Percentiles rank a stretch among this genome's conserved stretches.
These are phyloP conservation scores for Blechomonas ayalai DNA, from an alignment of 208 protist species.

Conservation along the genomic window DNA sequence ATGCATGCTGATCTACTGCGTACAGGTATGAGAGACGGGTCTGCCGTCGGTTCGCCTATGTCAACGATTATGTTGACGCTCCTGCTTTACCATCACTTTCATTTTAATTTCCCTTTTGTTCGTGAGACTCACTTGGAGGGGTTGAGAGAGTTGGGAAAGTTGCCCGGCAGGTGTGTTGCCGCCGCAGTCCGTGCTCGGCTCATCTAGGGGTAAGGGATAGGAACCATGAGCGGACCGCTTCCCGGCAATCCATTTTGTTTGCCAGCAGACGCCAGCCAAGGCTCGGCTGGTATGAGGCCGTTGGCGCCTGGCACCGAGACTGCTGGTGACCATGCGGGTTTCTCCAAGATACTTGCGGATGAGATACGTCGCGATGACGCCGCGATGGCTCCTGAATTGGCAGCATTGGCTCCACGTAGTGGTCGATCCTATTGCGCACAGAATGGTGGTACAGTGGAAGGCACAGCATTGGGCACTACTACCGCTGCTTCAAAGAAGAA, in stretches of 20 bases:
- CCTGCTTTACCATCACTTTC: constrained; percentile 1
- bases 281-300: too few species aligned
- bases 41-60: too few species aligned
- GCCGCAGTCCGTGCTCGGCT: too few species aligned
- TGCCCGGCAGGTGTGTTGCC: too few species aligned
- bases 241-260: constrained; percentile 11
- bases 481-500: neutral
- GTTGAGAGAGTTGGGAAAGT: neutral
- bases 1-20: too few species aligned
- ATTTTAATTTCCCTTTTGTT: neutral
- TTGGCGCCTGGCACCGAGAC: too few species aligned
- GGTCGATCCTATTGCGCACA: constrained; percentile 3
- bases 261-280: neutral
- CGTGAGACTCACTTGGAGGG: neutral
- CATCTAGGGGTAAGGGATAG: too few species aligned
- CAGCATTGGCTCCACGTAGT: constrained; percentile 19
- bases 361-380: constrained; percentile 61
- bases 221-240: neutral
- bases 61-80: constrained; percentile 8
- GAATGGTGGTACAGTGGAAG: too few species aligned
- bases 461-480: constrained; percentile 2
- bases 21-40: too few species aligned
- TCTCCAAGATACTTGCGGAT: constrained; percentile 39
- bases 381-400: constrained; percentile 46
- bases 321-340: constrained; percentile 3